Evolutionary conservation across 371 early-diverging fungal genomes (phyloP), one percentile per base, ranked within the genome.

Genomic region (Mortierella sp.): DNA sequence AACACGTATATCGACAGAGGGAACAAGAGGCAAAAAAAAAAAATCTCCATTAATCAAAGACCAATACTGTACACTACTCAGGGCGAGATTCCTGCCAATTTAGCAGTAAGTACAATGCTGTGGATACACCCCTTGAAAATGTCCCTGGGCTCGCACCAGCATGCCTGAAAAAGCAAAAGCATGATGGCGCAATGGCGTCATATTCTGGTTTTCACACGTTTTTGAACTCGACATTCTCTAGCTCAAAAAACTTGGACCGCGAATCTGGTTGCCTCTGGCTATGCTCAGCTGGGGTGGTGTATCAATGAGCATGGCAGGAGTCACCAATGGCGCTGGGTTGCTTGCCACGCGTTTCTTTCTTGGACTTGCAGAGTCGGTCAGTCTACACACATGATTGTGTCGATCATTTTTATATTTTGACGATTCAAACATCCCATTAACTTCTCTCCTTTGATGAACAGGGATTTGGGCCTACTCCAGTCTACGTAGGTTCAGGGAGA

Each of bases 241-340:
- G 73, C 55, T 72, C 3, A 72, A 72, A 49, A 72, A 61, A 52
- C 24, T 72, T 14, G 72, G 86, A 7, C 88, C 91, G 19, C 71
- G 82, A 50, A 70, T 79, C 50, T 87, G 86, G 87, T 67, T 91
- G 24, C 82, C 90, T 27, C 37, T 84, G 8, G 87, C 90, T 34
- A 88, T 89, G 66, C 58, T 86, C 19, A 31, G 81, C 8, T 92
- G 93, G 91, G 91, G 90, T 39, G 72, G 82, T 14, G 59, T 88
- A 34, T 85, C 88, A 7, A 85, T 84, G 53, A 81, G 82, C 49
- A 86, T 89, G 86, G 85, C 89, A 4, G 78, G 82, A 11, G 83
- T 84, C 17, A 82, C 56, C 3, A 80, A 73, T 32, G 83, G 79
- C 27, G 60, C 75, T 41, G 84, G 85, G 31, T 69, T 91, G 21